phyloP scores from a whole-genome alignment of 441 rosid species.

The Cnidoscolus chayamansa region DNA sequence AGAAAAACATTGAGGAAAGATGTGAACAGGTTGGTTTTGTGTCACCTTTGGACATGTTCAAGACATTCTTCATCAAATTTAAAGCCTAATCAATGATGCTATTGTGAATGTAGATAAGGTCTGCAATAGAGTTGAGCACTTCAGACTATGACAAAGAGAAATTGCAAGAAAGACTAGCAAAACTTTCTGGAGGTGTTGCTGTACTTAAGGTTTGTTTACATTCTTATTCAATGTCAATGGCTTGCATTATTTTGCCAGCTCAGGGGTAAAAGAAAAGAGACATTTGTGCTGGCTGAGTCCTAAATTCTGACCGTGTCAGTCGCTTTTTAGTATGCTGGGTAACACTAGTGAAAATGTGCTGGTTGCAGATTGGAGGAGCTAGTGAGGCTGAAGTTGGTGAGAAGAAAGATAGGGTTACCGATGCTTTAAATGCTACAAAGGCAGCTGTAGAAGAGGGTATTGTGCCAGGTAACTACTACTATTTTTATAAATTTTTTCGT shows the following conservation, averaged over 20 bases:
- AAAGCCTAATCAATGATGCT: background rate
- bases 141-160: slow-evolving; percentile 86
- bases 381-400: slow-evolving; percentile 88
- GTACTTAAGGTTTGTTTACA: slow-evolving; percentile 58
- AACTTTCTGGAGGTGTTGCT: slow-evolving; percentile 88
- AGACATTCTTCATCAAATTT: background rate
- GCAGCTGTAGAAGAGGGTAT: slow-evolving; percentile 96
- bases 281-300: background rate
- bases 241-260: background rate
- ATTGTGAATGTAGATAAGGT: slow-evolving; percentile 45
- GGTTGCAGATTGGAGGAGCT: slow-evolving; percentile 77
- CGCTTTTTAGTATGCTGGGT: background rate
- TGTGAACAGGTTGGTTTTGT: slow-evolving; percentile 59
- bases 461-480: slow-evolving; percentile 52
- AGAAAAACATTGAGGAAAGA: slow-evolving; percentile 71
- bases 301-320: background rate
- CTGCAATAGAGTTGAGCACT: slow-evolving; percentile 59
- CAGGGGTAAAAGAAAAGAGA: background rate
- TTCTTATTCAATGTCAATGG: background rate
- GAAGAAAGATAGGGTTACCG: slow-evolving; percentile 86
- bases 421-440: slow-evolving; percentile 87
- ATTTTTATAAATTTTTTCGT: background rate
- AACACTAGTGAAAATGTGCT: background rate
- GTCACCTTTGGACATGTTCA: background rate
- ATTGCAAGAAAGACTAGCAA: slow-evolving; percentile 79